Conservation (phyloP, 495 filamentous ascomycete species). For the Cladorrhinum samala region DNA sequence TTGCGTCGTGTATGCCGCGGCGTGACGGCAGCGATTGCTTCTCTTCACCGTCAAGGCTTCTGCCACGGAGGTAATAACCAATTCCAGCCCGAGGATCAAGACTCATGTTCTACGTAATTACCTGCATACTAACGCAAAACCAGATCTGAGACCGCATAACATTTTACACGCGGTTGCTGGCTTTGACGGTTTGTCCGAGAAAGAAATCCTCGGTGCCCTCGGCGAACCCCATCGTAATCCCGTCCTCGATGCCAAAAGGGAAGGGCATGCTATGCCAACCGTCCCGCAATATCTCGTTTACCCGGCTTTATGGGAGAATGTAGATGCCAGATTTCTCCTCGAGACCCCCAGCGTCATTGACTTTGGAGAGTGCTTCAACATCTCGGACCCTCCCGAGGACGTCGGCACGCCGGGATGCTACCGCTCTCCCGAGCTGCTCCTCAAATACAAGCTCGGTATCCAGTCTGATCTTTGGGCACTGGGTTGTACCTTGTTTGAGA, state of each 20-base stretch:
- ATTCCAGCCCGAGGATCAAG: no score
- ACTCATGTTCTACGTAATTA: no score
- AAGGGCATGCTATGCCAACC: constrained; percentile 7
- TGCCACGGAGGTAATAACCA: no score
- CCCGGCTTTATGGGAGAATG: constrained; percentile 13
- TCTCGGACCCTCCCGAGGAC: constrained; percentile 7
- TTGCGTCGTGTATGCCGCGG: constrained; percentile 15
- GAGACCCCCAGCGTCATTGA: constrained; percentile 20
- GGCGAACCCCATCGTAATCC: constrained; percentile 15
- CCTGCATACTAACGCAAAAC: no score
- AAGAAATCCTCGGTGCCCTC: constrained; percentile 20
- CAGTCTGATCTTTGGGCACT: constrained; percentile 26
- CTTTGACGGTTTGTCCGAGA: no score
- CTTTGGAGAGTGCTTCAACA: constrained; percentile 24
- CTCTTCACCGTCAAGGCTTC: no score
- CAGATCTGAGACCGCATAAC: no score
- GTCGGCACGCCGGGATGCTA: constrained; percentile 22
- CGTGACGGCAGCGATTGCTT: no score
- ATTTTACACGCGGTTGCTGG: no score
- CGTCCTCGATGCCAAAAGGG: constrained; percentile 10
- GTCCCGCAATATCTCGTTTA: constrained; percentile 26
- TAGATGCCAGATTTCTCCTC: constrained; percentile 4
- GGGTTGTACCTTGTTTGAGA: constrained; percentile 29
- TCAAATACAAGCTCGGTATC: constrained; percentile 14
- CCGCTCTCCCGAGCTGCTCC: constrained; percentile 24